A percentile compares a stretch with the other conserved stretches of the same genome.
Conservation (phyloP, 1,284 basidiomycete species). For the Wolfiporia cocos region DNA sequence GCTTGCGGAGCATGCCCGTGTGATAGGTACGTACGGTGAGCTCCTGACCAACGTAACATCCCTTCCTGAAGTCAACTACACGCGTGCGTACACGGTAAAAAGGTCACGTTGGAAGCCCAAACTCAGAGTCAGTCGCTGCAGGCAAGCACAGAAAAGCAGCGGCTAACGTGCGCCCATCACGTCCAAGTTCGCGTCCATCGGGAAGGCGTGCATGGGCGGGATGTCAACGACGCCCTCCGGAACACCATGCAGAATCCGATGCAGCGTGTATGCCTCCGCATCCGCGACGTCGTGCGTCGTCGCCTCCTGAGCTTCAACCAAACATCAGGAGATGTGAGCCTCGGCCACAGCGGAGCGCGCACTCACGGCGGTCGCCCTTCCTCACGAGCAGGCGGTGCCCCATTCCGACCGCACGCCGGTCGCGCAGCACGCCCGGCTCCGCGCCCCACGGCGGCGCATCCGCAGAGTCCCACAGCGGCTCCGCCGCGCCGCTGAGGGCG, state of each 20-base stretch:
- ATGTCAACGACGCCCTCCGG: conserved; percentile 87
- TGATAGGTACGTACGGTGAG: conserved; percentile 96
- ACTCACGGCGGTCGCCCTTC: conserved; percentile 72
- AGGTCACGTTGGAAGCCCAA: too few species aligned
- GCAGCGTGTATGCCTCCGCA: conserved; percentile 63
- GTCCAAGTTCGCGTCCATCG: conserved; percentile 93
- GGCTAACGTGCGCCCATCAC: conserved; percentile 84
- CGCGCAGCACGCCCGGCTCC: conserved; percentile 44
- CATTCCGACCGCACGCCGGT: conserved; percentile 75
- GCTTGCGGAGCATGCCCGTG: conserved; percentile 88
- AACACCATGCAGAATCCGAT: conserved; percentile 80
- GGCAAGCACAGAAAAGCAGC: not conserved
- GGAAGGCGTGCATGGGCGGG: conserved; percentile 71
- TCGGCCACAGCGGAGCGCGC: not conserved
- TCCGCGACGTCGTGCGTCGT: conserved; percentile 47
- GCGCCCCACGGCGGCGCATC: conserved; percentile 59
- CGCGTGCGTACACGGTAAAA: too few species aligned
- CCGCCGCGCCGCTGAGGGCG: conserved; percentile 58
- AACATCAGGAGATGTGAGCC: conserved; percentile 8
- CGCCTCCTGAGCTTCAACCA: conserved; percentile 46
- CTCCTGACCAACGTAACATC: conserved; percentile 98
- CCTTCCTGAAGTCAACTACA: conserved; percentile 93
- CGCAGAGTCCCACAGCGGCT: conserved; percentile 54
- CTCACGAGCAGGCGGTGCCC: conserved; percentile 64
- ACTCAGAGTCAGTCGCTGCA: not conserved